Percentiles rank a stretch among this genome's conserved stretches.
Evolutionary conservation across 2,329 filamentous ascomycete genomes (phyloP).

Genomic region (Ophiostoma himal-ulmi): DNA sequence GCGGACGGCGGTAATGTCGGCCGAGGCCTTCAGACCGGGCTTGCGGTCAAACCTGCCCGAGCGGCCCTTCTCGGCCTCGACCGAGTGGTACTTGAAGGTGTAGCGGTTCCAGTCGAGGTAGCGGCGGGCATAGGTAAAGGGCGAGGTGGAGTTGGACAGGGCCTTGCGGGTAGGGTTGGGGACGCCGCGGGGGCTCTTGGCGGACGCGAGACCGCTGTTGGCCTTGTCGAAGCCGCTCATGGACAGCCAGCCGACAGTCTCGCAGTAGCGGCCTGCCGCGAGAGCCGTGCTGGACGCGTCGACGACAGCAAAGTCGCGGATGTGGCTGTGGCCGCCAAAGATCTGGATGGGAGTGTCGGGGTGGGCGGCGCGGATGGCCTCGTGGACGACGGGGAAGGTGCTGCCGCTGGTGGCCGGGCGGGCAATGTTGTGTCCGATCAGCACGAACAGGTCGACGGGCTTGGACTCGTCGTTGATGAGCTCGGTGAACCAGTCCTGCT

Average conservation of each 20-base stretch:
- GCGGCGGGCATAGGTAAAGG: slow-evolving; percentile 48
- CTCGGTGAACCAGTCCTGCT: slow-evolving; percentile 55
- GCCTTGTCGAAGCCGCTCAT: slow-evolving; percentile 52
- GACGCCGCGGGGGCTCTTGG: slow-evolving; percentile 35
- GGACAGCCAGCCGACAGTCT: slow-evolving; percentile 62
- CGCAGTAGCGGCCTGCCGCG: slow-evolving; percentile 61
- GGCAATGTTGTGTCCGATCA: slow-evolving; percentile 59
- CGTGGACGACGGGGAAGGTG: slow-evolving; percentile 44
- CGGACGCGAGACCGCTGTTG: slow-evolving; percentile 47
- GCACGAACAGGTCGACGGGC: slow-evolving; percentile 57
- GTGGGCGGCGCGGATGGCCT: slow-evolving; percentile 52
- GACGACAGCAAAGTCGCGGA: slow-evolving; percentile 59
- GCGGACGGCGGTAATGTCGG: slow-evolving; percentile 39
- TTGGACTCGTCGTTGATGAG: slow-evolving; percentile 45
- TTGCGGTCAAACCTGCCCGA: slow-evolving; percentile 25
- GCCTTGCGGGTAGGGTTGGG: slow-evolving; percentile 39
- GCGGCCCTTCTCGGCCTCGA: slow-evolving; percentile 30
- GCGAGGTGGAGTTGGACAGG: slow-evolving; percentile 35
- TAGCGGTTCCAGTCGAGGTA: slow-evolving; percentile 64
- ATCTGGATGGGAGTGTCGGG: slow-evolving; percentile 57
- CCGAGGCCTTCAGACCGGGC: slow-evolving; percentile 26
- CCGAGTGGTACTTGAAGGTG: slow-evolving; percentile 59
- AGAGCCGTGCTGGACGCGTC: slow-evolving; percentile 57
- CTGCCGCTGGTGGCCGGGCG: slow-evolving; percentile 40
- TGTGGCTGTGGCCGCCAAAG: slow-evolving; percentile 60